These are phyloP conservation scores for Exophiala bonariae DNA, from an alignment of 2,329 filamentous ascomycete genomes.

Conservation along the genomic window DNA sequence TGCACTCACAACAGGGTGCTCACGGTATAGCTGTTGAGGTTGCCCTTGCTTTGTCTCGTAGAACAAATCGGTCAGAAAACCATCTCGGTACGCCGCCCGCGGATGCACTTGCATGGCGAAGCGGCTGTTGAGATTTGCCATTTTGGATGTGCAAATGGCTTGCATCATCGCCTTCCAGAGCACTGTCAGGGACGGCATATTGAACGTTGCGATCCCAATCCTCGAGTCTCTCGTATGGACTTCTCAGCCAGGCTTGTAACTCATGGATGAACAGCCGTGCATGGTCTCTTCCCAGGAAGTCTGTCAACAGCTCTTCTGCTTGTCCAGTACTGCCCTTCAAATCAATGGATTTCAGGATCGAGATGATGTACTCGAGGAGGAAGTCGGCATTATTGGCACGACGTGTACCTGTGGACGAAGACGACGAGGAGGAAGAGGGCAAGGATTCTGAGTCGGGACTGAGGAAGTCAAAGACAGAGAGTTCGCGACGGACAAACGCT, in stretches of 20 bases:
- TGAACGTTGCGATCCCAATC: conserved; percentile 82
- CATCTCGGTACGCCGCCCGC: conserved; percentile 11
- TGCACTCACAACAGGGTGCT: no score
- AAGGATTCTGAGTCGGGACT: conserved; percentile 37
- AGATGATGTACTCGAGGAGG: conserved; percentile 80
- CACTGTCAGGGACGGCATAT: conserved; percentile 49
- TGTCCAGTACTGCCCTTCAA: conserved; percentile 75
- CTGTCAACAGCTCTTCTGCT: conserved; percentile 74
- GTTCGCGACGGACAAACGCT: conserved; percentile 78
- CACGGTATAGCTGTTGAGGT: no score
- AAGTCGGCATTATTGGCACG: conserved; percentile 75
- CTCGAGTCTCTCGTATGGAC: conserved; percentile 69
- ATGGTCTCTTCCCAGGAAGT: conserved; percentile 74
- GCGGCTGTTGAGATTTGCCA: neutral
- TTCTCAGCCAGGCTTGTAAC: conserved; percentile 76
- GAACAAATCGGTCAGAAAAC: conserved; percentile 19
- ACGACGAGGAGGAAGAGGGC: conserved; percentile 17
- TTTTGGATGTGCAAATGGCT: neutral
- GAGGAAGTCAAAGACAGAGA: conserved; percentile 79
- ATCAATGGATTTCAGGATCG: conserved; percentile 79
- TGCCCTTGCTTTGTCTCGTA: neutral
- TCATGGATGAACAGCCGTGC: conserved; percentile 81
- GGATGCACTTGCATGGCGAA: neutral
- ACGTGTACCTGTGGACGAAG: conserved; percentile 32
- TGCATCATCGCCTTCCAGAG: neutral